Evolutionary conservation across 179 eudicot species (phyloP).

Genomic region (Amaranthus tricolor): DNA sequence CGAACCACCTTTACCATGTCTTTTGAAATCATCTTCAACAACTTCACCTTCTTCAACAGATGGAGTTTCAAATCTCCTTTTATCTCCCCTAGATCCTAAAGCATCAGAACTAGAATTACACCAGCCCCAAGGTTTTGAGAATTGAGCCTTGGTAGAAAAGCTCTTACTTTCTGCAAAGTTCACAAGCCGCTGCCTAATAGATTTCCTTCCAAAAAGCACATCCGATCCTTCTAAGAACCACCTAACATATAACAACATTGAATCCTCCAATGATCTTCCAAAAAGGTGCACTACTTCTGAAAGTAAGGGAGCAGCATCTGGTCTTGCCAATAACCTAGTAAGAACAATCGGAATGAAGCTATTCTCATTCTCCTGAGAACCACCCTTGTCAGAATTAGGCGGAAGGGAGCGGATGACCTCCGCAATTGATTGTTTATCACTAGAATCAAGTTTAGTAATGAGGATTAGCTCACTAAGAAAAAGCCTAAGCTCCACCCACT

Average conservation of each 20-base stretch:
- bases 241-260: slow-evolving; percentile 68
- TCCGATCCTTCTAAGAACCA: slow-evolving; percentile 86
- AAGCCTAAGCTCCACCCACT: slow-evolving; percentile 95
- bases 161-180: slow-evolving; percentile 69
- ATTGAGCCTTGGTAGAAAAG: slow-evolving; percentile 67
- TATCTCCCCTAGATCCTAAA: slow-evolving; percentile 39
- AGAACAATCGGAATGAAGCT: slow-evolving; percentile 69
- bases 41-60: slow-evolving; percentile 95
- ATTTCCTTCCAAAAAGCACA: slow-evolving; percentile 88
- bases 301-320: slow-evolving; percentile 88
- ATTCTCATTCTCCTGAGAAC: slow-evolving; percentile 73
- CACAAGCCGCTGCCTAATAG: slow-evolving; percentile 78
- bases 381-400: slow-evolving; percentile 54
- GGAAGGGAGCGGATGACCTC: slow-evolving; percentile 71
- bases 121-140: slow-evolving; percentile 97
- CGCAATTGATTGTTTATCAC: slow-evolving; percentile 50
- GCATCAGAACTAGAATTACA: slow-evolving; percentile 36
- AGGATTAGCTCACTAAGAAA: slow-evolving; percentile 80
- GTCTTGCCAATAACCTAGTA: slow-evolving; percentile 84
- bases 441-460: slow-evolving; percentile 58
- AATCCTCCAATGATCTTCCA: slow-evolving; percentile 88
- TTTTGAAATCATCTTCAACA: slow-evolving; percentile 60
- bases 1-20: slow-evolving; percentile 34
- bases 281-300: slow-evolving; percentile 86
- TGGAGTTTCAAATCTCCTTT: slow-evolving; percentile 51